phyloP scores from a whole-genome alignment of 2,329 filamentous ascomycete genomes.

The Rutstroemia sydowiana region DNA sequence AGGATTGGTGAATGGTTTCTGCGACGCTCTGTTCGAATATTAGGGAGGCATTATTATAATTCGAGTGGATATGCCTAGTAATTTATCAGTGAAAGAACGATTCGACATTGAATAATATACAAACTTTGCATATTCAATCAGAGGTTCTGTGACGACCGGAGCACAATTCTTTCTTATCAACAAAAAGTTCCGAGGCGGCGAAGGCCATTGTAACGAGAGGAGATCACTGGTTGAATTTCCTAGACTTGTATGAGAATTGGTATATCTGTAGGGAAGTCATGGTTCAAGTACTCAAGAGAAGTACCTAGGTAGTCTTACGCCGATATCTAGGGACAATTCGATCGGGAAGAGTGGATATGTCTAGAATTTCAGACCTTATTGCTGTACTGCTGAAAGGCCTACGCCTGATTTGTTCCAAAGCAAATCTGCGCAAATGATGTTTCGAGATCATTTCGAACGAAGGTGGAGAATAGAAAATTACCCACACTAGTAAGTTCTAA shows the following conservation, averaged over 20 bases:
- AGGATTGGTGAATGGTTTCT: conserved; percentile 56
- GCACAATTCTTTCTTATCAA: conserved; percentile 60
- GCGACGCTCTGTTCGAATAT: conserved; percentile 77
- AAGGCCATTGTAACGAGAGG: conserved; percentile 59
- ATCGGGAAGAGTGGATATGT: conserved; percentile 42
- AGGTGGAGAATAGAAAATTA: not conserved
- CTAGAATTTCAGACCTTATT: conserved; percentile 40
- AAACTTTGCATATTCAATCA: conserved; percentile 33
- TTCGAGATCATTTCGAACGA: conserved; percentile 19
- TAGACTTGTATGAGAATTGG: conserved; percentile 35
- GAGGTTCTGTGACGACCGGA: conserved; percentile 28
- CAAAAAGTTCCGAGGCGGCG: conserved; percentile 60
- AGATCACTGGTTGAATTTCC: conserved; percentile 53
- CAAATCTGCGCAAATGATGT: not conserved
- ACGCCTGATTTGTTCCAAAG: not conserved
- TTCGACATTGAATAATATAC: not conserved
- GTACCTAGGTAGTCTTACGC: conserved; percentile 35
- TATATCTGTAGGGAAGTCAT: not conserved
- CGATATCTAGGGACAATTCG: conserved; percentile 58
- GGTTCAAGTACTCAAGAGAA: conserved; percentile 18
- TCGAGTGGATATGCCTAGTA: conserved; percentile 61
- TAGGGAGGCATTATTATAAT: conserved; percentile 74
- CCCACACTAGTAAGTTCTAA: too few relatives aligned
- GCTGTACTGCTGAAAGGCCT: conserved; percentile 43
- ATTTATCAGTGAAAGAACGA: conserved; percentile 7